A percentile compares a stretch with the other conserved stretches of the same genome.
phyloP scores from a whole-genome alignment of 495 filamentous ascomycete genomes.

The Copromyces sp. region DNA sequence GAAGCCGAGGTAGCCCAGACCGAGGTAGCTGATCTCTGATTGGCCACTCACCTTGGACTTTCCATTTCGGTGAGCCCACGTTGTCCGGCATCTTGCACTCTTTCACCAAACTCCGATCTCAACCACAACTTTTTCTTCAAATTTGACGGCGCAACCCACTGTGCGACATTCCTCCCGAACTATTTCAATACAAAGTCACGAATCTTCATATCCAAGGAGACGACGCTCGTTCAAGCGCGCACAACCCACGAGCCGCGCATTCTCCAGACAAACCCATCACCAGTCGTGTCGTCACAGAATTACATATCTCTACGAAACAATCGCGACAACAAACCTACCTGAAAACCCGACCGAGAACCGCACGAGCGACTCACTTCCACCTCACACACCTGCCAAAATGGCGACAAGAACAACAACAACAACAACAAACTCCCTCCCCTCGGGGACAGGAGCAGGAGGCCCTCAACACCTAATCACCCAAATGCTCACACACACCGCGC shows the following conservation, averaged over 20 bases:
- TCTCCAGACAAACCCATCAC: not conserved
- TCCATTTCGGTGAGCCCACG: constrained; percentile 6
- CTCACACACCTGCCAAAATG: not conserved
- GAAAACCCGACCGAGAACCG: not conserved
- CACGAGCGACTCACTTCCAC: not conserved
- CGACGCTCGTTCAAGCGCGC: not conserved
- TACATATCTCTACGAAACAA: not conserved
- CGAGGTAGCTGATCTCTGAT: constrained; percentile 4
- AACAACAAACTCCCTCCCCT: not conserved
- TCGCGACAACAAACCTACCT: not conserved
- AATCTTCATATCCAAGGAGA: not conserved
- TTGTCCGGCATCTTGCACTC: not conserved
- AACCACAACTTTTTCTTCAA: not conserved
- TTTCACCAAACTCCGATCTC: not conserved
- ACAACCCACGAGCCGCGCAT: not conserved
- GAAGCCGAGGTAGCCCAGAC: constrained; percentile 18
- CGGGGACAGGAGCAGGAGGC: not conserved
- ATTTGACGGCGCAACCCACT: not conserved
- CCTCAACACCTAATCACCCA: constrained; percentile 26
- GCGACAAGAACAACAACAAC: not conserved
- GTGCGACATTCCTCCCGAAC: not conserved
- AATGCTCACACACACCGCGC: constrained; percentile 44
- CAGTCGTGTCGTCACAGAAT: not conserved
- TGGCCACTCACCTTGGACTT: constrained; percentile 17
- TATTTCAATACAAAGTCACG: not conserved